Base-by-base conservation (phyloP, 1,284 basidiomycete species). In the Filobasidium uniguttulatum region DNA sequence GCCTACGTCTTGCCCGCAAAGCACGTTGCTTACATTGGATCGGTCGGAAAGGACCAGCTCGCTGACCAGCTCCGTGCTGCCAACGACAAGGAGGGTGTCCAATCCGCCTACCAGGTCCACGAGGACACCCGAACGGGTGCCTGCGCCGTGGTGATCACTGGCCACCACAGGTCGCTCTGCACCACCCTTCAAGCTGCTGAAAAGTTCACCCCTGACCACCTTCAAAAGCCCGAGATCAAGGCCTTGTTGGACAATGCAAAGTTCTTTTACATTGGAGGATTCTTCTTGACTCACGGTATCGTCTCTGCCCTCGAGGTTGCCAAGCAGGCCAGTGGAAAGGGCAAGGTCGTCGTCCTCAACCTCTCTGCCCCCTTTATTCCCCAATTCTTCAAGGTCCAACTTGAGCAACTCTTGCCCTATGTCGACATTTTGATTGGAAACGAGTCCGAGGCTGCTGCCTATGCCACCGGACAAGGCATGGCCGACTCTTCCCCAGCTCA, bases 311-410 rank as follows among this genome's bases (percentile, higher is more conserved):
- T 90, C 44, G 75, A 82, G 59, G 67, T 98, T 50, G 82, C 85
- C 65, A 80, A 86, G 69, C 80, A 83, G 61, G 83, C 87, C n/a
- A 80, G 84, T 15, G 72, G 74, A 44, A 75, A 76, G 15, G 78
- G 81, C 62, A 94, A 93, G 77, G 85, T 83, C 44, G 90, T 94
- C 66, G 78, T 79, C 12, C 73, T 97, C 63, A 98, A 98, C 77
- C 78, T 99, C 59, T 94, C 89, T 14, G 94, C 94, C 1, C 94
- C 94, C 31, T 98, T 97, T 76, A 94, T 98, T 67, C 75, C 86
- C 50, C 84, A 93, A 70, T 94, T 96, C 79, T 97, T 96, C 75
- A 79, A 79, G 58, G 70, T 75, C 3, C 83, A 90, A 62, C 74
- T 96, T 34, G 76, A 85, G 59, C 73, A 83, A 65, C 71, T 94